Percentiles rank a stretch among this genome's conserved stretches.
These are phyloP conservation scores for Mucor circinelloides DNA, from an alignment of 371 early-diverging fungal genomes.

Conservation along the genomic window DNA sequence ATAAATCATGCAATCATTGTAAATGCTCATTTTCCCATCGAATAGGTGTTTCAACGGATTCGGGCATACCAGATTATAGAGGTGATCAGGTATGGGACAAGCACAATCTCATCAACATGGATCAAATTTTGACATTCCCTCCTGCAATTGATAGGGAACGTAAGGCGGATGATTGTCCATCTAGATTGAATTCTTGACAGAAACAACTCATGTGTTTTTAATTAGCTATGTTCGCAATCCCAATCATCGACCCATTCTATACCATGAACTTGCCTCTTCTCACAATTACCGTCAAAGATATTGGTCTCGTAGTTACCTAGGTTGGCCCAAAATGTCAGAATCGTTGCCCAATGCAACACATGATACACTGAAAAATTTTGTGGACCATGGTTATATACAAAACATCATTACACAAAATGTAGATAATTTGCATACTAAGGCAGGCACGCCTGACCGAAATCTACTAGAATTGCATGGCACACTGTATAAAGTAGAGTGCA, in stretches of 20 bases:
- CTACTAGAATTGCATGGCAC: slow-evolving; percentile 89
- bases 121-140: not conserved
- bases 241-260: slow-evolving; percentile 80
- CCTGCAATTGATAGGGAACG: slow-evolving; percentile 7
- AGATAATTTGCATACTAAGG: slow-evolving; percentile 76
- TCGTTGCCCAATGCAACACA: slow-evolving; percentile 81
- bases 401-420: slow-evolving; percentile 92
- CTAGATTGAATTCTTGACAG: not conserved
- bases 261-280: slow-evolving; percentile 67
- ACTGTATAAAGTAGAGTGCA: slow-evolving; percentile 73
- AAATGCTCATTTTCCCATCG: not conserved
- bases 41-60: slow-evolving; percentile 81
- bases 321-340: slow-evolving; percentile 69
- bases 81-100: slow-evolving; percentile 58
- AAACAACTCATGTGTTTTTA: not conserved
- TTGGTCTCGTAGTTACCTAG: slow-evolving; percentile 92
- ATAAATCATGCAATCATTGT: not conserved
- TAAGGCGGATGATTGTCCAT: not conserved
- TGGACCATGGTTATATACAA: slow-evolving; percentile 38
- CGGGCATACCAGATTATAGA: slow-evolving; percentile 90
- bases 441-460: slow-evolving; percentile 42
- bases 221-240: slow-evolving; percentile 75
- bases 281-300: slow-evolving; percentile 79
- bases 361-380: slow-evolving; percentile 56
- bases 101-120: not conserved